Evolutionary conservation across 805 yeast species (phyloP).

Genomic region (Pichia kluyveri): DNA sequence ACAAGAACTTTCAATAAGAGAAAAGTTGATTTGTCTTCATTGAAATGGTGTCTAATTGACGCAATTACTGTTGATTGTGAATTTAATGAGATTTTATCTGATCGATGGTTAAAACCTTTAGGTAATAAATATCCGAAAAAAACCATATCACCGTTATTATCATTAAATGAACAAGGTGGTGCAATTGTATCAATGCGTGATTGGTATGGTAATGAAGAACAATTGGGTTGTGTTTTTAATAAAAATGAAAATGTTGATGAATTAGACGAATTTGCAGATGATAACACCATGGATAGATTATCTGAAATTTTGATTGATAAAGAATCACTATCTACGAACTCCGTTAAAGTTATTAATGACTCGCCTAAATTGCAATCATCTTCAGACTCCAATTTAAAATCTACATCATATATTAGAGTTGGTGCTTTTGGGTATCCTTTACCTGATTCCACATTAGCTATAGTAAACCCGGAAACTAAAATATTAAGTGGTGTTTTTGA

Average conservation of each 20-base stretch:
- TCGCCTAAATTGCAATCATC: constrained; percentile 43
- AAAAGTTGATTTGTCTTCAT: constrained; percentile 66
- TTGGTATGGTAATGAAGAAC: constrained; percentile 70
- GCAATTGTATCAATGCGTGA: constrained; percentile 88
- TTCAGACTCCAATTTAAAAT: constrained; percentile 11
- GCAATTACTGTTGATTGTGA: constrained; percentile 89
- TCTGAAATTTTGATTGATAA: constrained; percentile 67
- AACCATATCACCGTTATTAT: constrained; percentile 80
- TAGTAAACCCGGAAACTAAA: constrained; percentile 89
- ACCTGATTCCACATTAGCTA: constrained; percentile 88
- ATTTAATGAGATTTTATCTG: constrained; percentile 78
- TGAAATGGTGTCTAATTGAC: constrained; percentile 85
- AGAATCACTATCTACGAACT: constrained; percentile 61
- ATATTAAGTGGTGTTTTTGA: constrained; percentile 64
- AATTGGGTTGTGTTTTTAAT: constrained; percentile 41
- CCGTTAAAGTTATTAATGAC: constrained; percentile 56
- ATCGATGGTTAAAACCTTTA: constrained; percentile 82
- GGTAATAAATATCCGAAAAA: constrained; percentile 73
- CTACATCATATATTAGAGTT: constrained; percentile 46
- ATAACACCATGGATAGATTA: constrained; percentile 30
- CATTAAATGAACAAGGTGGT: constrained; percentile 92
- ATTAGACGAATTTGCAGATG: constrained; percentile 11
- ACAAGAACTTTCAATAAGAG: constrained; percentile 74
- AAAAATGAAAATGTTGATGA: constrained; percentile 23
- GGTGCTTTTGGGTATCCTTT: constrained; percentile 93